A percentile compares a stretch with the other conserved stretches of the same genome.
Conservation (phyloP, 2,329 filamentous ascomycete genomes). For the Trichophyton mentagrophytes region DNA sequence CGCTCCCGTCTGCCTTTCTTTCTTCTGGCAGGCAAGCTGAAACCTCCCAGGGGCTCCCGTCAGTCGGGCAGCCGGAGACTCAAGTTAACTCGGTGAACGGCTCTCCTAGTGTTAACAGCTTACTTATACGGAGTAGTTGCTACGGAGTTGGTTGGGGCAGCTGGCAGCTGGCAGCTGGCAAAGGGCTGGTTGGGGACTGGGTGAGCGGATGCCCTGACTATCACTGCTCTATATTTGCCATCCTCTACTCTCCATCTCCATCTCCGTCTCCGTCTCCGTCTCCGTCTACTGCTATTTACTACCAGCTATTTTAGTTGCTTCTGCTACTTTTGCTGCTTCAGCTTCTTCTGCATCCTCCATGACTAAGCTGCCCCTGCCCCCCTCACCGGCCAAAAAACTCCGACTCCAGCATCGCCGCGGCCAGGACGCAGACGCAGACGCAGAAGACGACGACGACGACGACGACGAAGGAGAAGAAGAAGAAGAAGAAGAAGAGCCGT, state of each 20-base stretch:
- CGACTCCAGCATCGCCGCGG: background rate
- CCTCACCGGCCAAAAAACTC: background rate
- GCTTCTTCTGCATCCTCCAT: background rate
- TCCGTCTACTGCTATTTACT: background rate
- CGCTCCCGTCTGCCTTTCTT: background rate
- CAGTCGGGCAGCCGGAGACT: background rate
- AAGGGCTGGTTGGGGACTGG: too few species aligned
- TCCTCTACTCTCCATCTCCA: too few species aligned
- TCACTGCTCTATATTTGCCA: too few species aligned
- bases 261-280: too few species aligned
- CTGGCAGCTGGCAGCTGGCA: too few species aligned
- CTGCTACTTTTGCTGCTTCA: background rate
- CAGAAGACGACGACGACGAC: background rate
- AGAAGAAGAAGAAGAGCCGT: too few species aligned
- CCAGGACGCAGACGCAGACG: background rate
- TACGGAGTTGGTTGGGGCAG: too few species aligned
- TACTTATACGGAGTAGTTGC: too few species aligned
- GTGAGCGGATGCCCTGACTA: too few species aligned
- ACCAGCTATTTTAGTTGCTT: background rate
- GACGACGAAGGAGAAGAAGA: too few species aligned
- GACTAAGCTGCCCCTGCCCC: background rate
- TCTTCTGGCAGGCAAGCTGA: background rate
- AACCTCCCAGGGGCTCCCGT: background rate
- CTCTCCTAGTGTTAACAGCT: too few species aligned
- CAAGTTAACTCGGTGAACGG: too few species aligned